phyloP scores from a whole-genome alignment of 352 stramenopile species.

The Globisporangium solare region DNA sequence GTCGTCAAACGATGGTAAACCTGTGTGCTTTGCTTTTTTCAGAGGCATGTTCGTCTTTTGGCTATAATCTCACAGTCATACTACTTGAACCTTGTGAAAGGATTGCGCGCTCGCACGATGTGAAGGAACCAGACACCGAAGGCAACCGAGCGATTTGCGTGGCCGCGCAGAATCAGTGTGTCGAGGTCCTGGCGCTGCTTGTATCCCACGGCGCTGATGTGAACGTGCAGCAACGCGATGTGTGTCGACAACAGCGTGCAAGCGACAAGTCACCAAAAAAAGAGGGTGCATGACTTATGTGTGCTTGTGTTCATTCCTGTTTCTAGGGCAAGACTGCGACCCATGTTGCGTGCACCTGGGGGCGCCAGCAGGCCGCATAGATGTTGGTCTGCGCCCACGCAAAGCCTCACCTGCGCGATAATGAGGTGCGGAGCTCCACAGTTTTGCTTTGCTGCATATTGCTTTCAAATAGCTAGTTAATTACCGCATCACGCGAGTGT shows the following conservation, averaged over 20 bases:
- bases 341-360: slow-evolving; percentile 56
- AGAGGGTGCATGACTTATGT: neutral
- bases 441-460: neutral
- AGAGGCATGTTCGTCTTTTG: no score
- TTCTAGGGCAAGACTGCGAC: slow-evolving; percentile 45
- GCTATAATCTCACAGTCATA: no score
- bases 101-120: slow-evolving; percentile 41
- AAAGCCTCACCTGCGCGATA: slow-evolving; percentile 26
- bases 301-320: neutral
- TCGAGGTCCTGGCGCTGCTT: slow-evolving; percentile 52
- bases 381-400: slow-evolving; percentile 34
- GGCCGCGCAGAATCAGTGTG: slow-evolving; percentile 55
- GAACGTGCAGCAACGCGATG: slow-evolving; percentile 35
- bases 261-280: no score
- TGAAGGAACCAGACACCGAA: slow-evolving; percentile 48
- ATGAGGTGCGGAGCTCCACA: slow-evolving; percentile 20
- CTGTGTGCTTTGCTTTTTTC: no score
- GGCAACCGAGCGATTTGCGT: slow-evolving; percentile 39
- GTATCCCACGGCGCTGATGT: slow-evolving; percentile 36
- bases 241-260: slow-evolving; percentile 11
- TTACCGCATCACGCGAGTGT: neutral
- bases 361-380: slow-evolving; percentile 30
- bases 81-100: slow-evolving; percentile 10
- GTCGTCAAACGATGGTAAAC: slow-evolving; percentile 53
- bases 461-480: no score